These are phyloP conservation scores for Sugiyamaella smithiae DNA, from an alignment of 805 yeast genomes.

Conservation along the genomic window DNA sequence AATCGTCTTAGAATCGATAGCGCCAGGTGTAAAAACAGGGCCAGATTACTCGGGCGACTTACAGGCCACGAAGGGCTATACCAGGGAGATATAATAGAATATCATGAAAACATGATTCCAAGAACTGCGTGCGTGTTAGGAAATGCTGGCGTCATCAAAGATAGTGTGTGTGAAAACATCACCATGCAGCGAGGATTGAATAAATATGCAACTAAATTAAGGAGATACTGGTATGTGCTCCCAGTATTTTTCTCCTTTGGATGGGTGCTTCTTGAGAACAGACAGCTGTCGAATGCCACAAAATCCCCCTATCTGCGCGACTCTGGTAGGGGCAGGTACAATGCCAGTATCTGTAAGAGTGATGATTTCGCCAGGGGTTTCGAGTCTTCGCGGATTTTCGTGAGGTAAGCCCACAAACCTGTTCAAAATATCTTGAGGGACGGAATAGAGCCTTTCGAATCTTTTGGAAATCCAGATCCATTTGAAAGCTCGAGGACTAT, in stretches of 20 bases:
- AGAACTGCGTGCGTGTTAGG: too few species aligned
- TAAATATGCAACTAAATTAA: too few species aligned
- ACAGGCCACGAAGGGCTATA: too few species aligned
- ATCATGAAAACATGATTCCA: too few species aligned
- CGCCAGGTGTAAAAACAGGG: too few species aligned
- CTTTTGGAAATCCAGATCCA: conserved; percentile 16
- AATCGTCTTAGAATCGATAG: too few species aligned
- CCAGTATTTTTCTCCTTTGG: conserved; percentile 6
- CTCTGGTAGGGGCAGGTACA: not conserved
- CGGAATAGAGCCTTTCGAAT: conserved; percentile 16
- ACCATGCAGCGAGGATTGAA: too few species aligned
- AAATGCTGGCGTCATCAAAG: too few species aligned
- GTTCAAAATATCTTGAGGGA: conserved; percentile 14
- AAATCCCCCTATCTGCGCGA: conserved; percentile 7
- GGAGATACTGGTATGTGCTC: conserved; percentile 6
- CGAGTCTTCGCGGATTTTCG: conserved; percentile 9
- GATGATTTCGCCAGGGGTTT: conserved; percentile 4
- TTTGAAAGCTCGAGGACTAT: conserved; percentile 10
- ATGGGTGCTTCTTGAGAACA: conserved; percentile 3
- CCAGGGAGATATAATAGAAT: too few species aligned
- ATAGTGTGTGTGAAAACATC: too few species aligned
- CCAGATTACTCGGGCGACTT: too few species aligned
- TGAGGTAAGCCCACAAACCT: conserved; percentile 12
- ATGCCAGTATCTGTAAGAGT: not conserved
- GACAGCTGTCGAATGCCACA: conserved; percentile 8